A percentile compares a stretch with the other conserved stretches of the same genome.
Conservation (phyloP, 2,329 filamentous ascomycete genomes). For the Colletotrichum camelliae region DNA sequence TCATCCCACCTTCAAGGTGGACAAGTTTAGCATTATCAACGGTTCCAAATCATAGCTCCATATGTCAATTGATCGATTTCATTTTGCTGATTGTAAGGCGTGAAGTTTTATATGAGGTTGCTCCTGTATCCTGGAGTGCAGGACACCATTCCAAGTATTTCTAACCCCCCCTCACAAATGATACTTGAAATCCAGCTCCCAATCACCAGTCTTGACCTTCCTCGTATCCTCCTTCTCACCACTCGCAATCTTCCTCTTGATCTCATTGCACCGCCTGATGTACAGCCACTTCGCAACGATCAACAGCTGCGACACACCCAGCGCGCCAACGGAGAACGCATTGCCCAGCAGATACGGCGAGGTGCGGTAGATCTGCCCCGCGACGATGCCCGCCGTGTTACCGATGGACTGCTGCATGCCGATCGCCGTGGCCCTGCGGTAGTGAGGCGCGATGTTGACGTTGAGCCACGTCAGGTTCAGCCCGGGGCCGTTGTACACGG, state of each 20-base stretch:
- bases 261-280: constrained; percentile 46
- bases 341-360: constrained; percentile 37
- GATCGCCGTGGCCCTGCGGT: constrained; percentile 50
- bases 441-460: constrained; percentile 50
- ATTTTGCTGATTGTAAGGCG: too few species aligned
- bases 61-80: too few species aligned
- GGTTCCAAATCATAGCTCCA: too few species aligned
- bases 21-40: fast-evolving
- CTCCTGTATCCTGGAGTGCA: too few species aligned
- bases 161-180: constrained; percentile 31
- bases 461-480: constrained; percentile 53
- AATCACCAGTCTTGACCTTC: constrained; percentile 50
- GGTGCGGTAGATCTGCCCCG: constrained; percentile 40
- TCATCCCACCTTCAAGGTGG: too few species aligned
- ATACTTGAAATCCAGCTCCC: constrained; percentile 53
- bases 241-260: constrained; percentile 35
- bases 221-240: constrained; percentile 49
- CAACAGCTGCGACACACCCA: constrained; percentile 37
- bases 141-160: fast-evolving
- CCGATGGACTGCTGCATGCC: constrained; percentile 38
- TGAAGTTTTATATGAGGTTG: fast-evolving
- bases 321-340: constrained; percentile 27
- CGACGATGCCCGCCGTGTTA: constrained; percentile 50
- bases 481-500: constrained; percentile 53
- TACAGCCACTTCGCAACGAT: constrained; percentile 47